Base-by-base conservation (phyloP, 441 rosid species). In the Bruguiera hainesii region DNA sequence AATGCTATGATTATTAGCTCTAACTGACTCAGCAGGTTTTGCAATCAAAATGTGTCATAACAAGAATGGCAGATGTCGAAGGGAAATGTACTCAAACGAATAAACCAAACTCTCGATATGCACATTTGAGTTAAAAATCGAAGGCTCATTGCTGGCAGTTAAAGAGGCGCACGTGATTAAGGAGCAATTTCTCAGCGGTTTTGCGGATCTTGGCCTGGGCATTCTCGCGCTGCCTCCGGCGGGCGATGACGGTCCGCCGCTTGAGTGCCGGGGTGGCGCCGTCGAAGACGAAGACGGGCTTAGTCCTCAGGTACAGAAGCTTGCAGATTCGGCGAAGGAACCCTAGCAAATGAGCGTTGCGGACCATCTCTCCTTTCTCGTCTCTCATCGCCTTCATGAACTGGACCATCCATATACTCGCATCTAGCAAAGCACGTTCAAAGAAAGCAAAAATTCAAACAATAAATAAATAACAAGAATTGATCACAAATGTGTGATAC, bases 341-440 rank as follows among this genome's bases (percentile, higher is more conserved):
- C 1, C 98, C 99, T 20, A 95, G 63, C 83, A 95, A 77, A 79
- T 95, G 98, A 7, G 97, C 98, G 75, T 86, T 90, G 57, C 90
- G 87, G 0, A 92, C 80, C 99, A 95, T 95, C 72, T 95, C 97
- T 28, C 99, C 98, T 67, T 82, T 87, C 61, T 95, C 99, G 57
- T 95, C 98, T 52, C 98, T 82, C 98, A 95, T 95, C 19, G 99
- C 99, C 80, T 92, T 95, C 83, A 95, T 89, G 80, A 95, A 95
- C 76, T 95, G 99, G 59, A 95, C 80, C 91, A 95, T 85, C 98
- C 98, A 92, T 76, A 90, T 92, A 50, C 99, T 89, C 64, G 99
- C 97, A 75, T 94, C 98, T 93, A 71, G 25, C 69, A 67, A 66
- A 42, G 58, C 28, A 55, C 29, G 9, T 55, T 60, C 28, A n/a